Evolutionary conservation across 2,329 filamentous ascomycete genomes (phyloP), one percentile per base, ranked within the genome.

Genomic region (Scedosporium aurantiacum): DNA sequence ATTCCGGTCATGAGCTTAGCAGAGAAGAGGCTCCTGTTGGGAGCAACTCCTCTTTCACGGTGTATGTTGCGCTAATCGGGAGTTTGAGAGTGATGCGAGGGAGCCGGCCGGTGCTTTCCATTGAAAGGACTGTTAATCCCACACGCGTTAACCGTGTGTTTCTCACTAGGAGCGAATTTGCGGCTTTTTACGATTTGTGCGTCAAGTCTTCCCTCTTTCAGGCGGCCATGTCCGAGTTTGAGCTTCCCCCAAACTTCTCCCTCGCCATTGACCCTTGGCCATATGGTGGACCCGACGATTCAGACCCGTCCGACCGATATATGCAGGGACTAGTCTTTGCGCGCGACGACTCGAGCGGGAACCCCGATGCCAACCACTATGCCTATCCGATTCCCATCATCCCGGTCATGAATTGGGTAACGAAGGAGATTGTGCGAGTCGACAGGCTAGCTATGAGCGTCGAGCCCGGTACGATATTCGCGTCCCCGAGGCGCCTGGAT

Each of bases 211-310:
- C 75, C 0, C 66, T 78, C 50, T 81, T 80, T 68, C 73, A 76
- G 63, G 70, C 76, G 14, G 78, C 78, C 60, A 70, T 81, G 67
- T 69, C 74, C 23, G 77, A 80, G 65, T 77, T 81, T 60, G 66
- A 68, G 3, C 68, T 82, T 12, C 78, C 79, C 4, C 72, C 72
- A 27, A 69, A 72, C 64, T 75, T 76, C 61, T 66, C 66, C 50
- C 66, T 77, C 60, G 72, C 72, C 56, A 75, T 78, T 66, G 75
- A 78, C 84, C 63, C 82, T 0, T 91, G 88, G 88, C 89, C 89
- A 43, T 91, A 90, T 64, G 78, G 78, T 5, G 75, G 75, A 2
- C 69, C 71, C 1, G 72, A 75, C 4, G 73, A 76, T 61, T 66
- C 69, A n/a, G 74, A 76, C 57, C 69, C 71, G 23, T 67, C 71